These are phyloP conservation scores for Kurtzmaniella quercitrusa DNA, from an alignment of 1,139 yeast genomes.

Conservation along the genomic window DNA sequence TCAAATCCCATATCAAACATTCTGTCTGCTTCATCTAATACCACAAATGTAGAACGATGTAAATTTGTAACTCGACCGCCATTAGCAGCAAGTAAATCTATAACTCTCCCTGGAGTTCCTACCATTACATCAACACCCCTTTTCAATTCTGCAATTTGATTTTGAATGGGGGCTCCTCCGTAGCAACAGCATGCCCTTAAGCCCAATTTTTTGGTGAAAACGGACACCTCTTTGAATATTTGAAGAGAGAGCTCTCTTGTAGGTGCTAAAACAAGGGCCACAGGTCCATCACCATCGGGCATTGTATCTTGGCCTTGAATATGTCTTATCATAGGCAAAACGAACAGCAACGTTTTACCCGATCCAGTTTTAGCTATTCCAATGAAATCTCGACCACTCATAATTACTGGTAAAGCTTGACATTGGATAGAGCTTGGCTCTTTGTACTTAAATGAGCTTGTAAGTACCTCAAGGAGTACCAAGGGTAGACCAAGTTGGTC, in stretches of 20 bases:
- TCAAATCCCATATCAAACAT: slow-evolving; percentile 98
- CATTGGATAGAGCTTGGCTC: slow-evolving; percentile 87
- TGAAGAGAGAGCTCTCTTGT: slow-evolving; percentile 92
- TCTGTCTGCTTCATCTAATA: slow-evolving; percentile 94
- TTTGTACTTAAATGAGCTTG: slow-evolving; percentile 45
- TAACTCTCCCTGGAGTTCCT: slow-evolving; percentile 94
- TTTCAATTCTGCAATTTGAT: slow-evolving; percentile 76
- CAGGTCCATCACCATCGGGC: slow-evolving; percentile 57
- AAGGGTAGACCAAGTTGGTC: slow-evolving; percentile 75
- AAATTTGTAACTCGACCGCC: slow-evolving; percentile 73
- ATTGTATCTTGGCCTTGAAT: slow-evolving; percentile 63
- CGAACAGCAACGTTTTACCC: slow-evolving; percentile 88
- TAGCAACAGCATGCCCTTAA: slow-evolving; percentile 71
- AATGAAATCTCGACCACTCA: slow-evolving; percentile 86
- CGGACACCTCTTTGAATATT: slow-evolving; percentile 62
- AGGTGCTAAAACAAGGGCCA: slow-evolving; percentile 81
- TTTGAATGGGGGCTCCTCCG: slow-evolving; percentile 87
- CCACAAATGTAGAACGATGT: slow-evolving; percentile 69
- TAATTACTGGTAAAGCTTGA: slow-evolving; percentile 85
- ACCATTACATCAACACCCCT: slow-evolving; percentile 79
- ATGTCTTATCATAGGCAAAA: slow-evolving; percentile 81
- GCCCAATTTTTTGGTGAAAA: slow-evolving; percentile 49
- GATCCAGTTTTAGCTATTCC: slow-evolving; percentile 97
- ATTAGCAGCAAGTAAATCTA: slow-evolving; percentile 83
- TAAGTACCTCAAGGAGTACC: slow-evolving; percentile 48